Base-by-base conservation (phyloP, 2,329 filamentous ascomycete genomes). In the Pseudogymnoascus sp. region DNA sequence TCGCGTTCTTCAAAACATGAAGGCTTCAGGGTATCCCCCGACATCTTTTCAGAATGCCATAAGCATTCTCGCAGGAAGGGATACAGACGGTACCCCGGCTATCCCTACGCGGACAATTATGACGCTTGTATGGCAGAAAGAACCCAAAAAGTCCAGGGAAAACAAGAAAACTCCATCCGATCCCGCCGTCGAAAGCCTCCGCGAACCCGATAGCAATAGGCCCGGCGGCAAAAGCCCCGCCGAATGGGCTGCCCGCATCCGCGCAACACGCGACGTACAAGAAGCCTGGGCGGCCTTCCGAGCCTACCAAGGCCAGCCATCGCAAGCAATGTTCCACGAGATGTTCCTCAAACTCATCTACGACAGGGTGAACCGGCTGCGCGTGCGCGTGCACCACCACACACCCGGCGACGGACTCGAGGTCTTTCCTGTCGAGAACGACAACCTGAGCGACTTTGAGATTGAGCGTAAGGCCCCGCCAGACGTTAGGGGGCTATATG, bases 381-480 rank as follows among this genome's bases (percentile, higher is more conserved):
- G 40, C 5, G 10, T 16, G n/a, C 21, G 33, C 5, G 19, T 50
- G 56, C 59, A 61, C 50, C 69, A 63, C 26, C 64, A 78, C 13
- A 70, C 83, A 1, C 84, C 87, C 5, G 88, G 88, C 11, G 87
- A 90, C 68, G 77, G 77, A 40, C 79, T 74, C 65, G 84, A 87
- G 70, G 76, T 81, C 7, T 74, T 80, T 11, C 78, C 82, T 0
- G 79, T 84, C 19, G 75, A 86, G 19, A 79, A 83, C 63, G 75
- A 77, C 73, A 89, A 80, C 72, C 81, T 80, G 69, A 88, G 79
- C 64, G 81, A 86, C n/a, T 83, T 86, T 62, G 88, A 89, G 64
- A 84, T 83, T 67, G 81, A 84, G 40, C 79, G 84, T n/a, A 76
- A 85, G 47, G 76, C 79, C 13, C 84, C 88, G 1, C 89, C 89